These are phyloP conservation scores for Sphagnum magellanicum DNA, from an alignment of 228 moss, liverwort and hornwort genomes.

Conservation along the genomic window DNA sequence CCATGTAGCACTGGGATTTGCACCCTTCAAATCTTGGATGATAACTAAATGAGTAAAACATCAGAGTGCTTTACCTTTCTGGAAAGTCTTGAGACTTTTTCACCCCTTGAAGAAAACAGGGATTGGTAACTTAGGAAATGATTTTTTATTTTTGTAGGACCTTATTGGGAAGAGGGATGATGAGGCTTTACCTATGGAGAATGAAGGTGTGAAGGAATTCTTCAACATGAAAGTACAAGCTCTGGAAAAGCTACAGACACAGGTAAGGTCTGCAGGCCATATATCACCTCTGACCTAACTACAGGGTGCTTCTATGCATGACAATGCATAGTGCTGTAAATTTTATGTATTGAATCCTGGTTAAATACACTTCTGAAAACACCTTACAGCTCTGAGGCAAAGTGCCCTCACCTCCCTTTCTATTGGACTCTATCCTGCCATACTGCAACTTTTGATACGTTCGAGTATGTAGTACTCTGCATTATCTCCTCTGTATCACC, in stretches of 20 bases:
- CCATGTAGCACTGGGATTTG: not conserved
- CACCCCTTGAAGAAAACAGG: no score
- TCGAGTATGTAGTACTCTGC: no score
- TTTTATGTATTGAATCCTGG: no score
- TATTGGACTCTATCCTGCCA: not conserved
- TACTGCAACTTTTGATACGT: not conserved
- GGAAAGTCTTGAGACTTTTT: no score
- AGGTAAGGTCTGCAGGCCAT: not conserved
- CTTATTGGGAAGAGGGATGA: conserved; percentile 14
- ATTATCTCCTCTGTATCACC: no score
- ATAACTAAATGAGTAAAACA: not conserved
- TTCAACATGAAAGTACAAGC: conserved; percentile 12
- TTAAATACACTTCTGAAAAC: no score
- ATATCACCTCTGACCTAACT: not conserved
- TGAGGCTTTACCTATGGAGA: conserved; percentile 10
- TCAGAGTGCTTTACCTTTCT: no score
- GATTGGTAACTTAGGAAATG: no score
- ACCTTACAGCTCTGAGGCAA: no score
- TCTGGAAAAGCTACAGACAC: conserved; percentile 2
- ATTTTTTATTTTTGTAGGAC: conserved; percentile 2
- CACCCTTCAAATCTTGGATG: not conserved
- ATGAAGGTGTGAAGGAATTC: conserved; percentile 5
- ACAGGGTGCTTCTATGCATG: not conserved
- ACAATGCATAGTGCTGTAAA: no score
- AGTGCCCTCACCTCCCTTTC: not conserved